These are phyloP conservation scores for Farysia itapuensis DNA, from an alignment of 1,284 basidiomycete species.

Conservation along the genomic window DNA sequence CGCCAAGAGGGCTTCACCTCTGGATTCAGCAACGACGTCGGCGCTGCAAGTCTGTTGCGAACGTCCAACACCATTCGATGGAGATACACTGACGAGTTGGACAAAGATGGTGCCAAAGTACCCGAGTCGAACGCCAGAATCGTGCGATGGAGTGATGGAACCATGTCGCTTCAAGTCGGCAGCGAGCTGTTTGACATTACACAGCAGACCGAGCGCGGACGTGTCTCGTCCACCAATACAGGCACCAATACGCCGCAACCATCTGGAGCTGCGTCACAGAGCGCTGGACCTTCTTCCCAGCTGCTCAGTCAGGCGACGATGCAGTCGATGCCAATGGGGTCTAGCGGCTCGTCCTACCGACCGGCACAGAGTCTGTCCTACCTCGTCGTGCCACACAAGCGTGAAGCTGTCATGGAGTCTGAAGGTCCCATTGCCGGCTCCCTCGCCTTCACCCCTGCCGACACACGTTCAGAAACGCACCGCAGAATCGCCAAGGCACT, in stretches of 20 bases:
- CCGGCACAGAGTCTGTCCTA: conserved; percentile 65
- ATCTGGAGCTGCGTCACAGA: conserved; percentile 11
- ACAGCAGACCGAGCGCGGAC: conserved; percentile 37
- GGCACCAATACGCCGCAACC: conserved; percentile 35
- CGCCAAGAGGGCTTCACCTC: conserved; percentile 64
- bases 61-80: conserved; percentile 88
- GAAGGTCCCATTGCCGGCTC: conserved; percentile 80
- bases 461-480: conserved; percentile 86
- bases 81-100: conserved; percentile 73
- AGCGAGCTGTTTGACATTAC: conserved; percentile 82
- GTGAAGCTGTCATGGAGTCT: conserved; percentile 78
- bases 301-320: conserved; percentile 28
- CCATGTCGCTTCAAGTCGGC: conserved; percentile 79
- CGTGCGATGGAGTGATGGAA: conserved; percentile 88
- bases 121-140: conserved; percentile 83
- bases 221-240: conserved; percentile 25
- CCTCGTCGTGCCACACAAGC: conserved; percentile 84
- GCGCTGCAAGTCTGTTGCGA: conserved; percentile 64
- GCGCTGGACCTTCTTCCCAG: conserved; percentile 14
- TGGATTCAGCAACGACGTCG: conserved; percentile 57
- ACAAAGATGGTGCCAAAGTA: conserved; percentile 70
- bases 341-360: conserved; percentile 24
- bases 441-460: conserved; percentile 79
- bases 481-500: conserved; percentile 82
- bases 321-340: conserved; percentile 39